phyloP scores from a whole-genome alignment of 2,329 filamentous ascomycete species.

The Chaetomium olivaceum region DNA sequence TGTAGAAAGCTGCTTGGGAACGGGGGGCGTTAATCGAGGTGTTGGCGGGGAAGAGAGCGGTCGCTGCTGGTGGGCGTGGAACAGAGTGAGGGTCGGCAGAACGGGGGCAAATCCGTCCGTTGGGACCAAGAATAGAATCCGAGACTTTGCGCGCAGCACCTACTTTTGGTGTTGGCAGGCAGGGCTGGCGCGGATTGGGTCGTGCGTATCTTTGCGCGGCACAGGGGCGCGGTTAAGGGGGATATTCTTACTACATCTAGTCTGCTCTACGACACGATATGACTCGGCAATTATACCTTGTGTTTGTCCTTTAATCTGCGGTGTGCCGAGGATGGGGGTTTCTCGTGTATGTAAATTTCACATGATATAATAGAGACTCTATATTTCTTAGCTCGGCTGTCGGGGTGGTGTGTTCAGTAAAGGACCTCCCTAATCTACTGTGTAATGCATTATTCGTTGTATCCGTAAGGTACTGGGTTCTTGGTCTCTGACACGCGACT shows the following conservation, averaged over 20 bases:
- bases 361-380: neutral
- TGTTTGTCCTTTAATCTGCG: constrained; percentile 11
- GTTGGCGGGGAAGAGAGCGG: constrained; percentile 2
- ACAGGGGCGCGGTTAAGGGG: constrained; percentile 8
- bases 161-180: neutral
- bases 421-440: neutral
- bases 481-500: neutral
- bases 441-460: neutral
- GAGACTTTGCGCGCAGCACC: constrained; percentile 21
- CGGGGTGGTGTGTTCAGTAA: neutral
- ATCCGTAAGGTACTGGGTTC: neutral
- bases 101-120: neutral
- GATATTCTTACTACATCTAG: constrained; percentile 24
- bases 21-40: constrained; percentile 15
- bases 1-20: constrained; percentile 51
- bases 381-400: too few relatives aligned
- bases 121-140: constrained; percentile 33
- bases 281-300: constrained; percentile 31
- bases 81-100: constrained; percentile 18
- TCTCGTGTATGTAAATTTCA: neutral
- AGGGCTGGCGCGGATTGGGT: constrained; percentile 13
- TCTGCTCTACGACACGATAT: constrained; percentile 33
- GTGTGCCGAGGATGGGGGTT: neutral
- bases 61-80: neutral
- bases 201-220: neutral